phyloP scores from a whole-genome alignment of 257 asterid genomes.

The Plantago ovata region DNA sequence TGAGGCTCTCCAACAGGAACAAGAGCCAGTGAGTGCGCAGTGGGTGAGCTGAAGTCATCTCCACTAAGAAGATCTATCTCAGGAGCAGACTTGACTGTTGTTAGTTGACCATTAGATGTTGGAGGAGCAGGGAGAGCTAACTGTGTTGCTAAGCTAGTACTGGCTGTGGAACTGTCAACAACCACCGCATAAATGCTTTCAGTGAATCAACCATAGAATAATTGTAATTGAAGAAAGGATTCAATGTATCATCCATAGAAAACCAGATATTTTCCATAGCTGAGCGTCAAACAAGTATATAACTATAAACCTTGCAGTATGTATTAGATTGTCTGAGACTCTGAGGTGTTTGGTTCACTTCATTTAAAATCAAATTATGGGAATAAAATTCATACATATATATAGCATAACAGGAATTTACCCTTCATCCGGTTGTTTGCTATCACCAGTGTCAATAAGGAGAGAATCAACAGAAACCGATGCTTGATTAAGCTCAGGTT shows the following conservation, averaged over 20 bases:
- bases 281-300: neutral
- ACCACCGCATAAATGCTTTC: neutral
- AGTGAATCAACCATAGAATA: neutral
- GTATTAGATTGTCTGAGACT: neutral
- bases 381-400: slow-evolving; percentile 11
- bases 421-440: slow-evolving; percentile 55
- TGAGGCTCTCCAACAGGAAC: slow-evolving; percentile 86
- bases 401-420: slow-evolving; percentile 31
- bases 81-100: slow-evolving; percentile 44
- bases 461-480: slow-evolving; percentile 66
- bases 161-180: slow-evolving; percentile 56
- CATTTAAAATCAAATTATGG: slow-evolving; percentile 5
- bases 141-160: slow-evolving; percentile 54
- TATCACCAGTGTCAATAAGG: slow-evolving; percentile 77
- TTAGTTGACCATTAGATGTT: slow-evolving; percentile 39
- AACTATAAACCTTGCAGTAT: neutral
- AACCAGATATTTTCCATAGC: neutral
- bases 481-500: slow-evolving; percentile 48
- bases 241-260: neutral
- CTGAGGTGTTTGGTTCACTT: neutral
- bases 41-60: slow-evolving; percentile 73
- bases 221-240: neutral
- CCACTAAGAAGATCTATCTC: slow-evolving; percentile 95
- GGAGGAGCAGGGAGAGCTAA: slow-evolving; percentile 63
- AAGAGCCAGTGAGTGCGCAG: slow-evolving; percentile 56